Evolutionary conservation across 148 eudicot species (phyloP).

Genomic region (Vaccinium macrocarpon): DNA sequence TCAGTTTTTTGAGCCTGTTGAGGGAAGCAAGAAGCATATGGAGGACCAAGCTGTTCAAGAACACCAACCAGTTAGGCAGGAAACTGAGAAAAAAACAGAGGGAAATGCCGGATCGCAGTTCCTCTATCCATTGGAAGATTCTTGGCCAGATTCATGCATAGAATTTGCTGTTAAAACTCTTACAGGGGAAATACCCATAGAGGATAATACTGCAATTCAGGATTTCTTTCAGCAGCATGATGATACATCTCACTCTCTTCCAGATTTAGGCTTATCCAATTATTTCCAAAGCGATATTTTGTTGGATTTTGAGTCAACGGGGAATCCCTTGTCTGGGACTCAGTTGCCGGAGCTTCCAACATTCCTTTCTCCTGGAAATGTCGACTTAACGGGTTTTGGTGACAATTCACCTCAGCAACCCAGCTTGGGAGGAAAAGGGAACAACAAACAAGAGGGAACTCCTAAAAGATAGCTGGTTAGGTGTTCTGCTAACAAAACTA

Average conservation of each 20-base stretch:
- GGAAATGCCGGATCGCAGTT: slow-evolving; percentile 23
- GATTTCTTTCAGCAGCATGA: slow-evolving; percentile 43
- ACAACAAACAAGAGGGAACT: slow-evolving; percentile 4
- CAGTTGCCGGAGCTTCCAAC: slow-evolving; percentile 19
- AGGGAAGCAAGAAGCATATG: slow-evolving; percentile 11
- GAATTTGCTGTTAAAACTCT: slow-evolving; percentile 83
- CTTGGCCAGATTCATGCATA: slow-evolving; percentile 73
- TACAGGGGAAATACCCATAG: slow-evolving; percentile 68
- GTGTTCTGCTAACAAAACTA: not conserved
- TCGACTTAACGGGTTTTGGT: slow-evolving; percentile 22
- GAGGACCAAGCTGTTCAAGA: slow-evolving; percentile 17
- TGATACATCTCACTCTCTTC: slow-evolving; percentile 25
- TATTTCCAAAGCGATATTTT: slow-evolving; percentile 21
- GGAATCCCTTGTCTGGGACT: not conserved
- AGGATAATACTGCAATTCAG: slow-evolving; percentile 48
- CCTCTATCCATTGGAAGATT: slow-evolving; percentile 37
- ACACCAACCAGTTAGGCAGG: slow-evolving; percentile 20
- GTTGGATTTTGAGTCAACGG: not conserved
- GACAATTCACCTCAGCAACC: slow-evolving; percentile 26
- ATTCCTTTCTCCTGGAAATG: slow-evolving; percentile 24
- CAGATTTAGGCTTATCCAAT: slow-evolving; percentile 18
- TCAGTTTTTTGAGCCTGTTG: not conserved
- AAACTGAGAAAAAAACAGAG: slow-evolving; percentile 14
- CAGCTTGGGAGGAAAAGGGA: slow-evolving; percentile 19
- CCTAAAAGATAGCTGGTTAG: not conserved